Evolutionary conservation across 192 early-diverging fungal species (phyloP).

Genomic region (Neocallimastix lanati): DNA sequence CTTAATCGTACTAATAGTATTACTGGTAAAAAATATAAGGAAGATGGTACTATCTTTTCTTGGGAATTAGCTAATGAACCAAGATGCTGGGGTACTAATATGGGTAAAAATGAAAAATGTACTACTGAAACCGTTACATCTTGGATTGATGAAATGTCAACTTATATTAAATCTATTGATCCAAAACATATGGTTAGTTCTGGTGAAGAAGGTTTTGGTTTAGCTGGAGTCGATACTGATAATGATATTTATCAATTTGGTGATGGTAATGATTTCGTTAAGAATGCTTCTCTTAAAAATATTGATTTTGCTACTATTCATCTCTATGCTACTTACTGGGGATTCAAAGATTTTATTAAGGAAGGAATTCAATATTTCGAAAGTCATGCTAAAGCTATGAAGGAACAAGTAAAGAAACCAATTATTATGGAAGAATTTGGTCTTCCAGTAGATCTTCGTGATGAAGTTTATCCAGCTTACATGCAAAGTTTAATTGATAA

Average conservation of each 20-base stretch:
- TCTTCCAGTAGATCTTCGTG: too few relatives aligned
- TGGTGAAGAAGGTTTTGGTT: constrained; percentile 41
- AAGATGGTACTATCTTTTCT: too few relatives aligned
- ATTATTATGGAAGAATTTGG: too few relatives aligned
- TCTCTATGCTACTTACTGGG: constrained; percentile 13
- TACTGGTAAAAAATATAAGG: too few relatives aligned
- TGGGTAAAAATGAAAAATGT: constrained; percentile 16
- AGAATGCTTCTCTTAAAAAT: too few relatives aligned
- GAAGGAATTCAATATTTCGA: constrained; percentile 19
- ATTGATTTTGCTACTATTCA: constrained; percentile 38
- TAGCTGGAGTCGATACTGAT: too few relatives aligned
- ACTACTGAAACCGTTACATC: constrained; percentile 3
- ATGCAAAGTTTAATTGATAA: too few relatives aligned
- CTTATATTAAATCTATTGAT: constrained; percentile 20
- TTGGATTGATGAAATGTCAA: too few relatives aligned
- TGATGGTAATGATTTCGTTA: too few relatives aligned
- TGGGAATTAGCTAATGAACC: too few relatives aligned
- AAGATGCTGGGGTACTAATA: too few relatives aligned
- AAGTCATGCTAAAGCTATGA: constrained; percentile 21
- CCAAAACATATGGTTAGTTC: constrained; percentile 34
- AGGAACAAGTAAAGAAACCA: constrained; percentile 10
- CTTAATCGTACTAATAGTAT: constrained; percentile 15
- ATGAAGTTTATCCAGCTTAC: too few relatives aligned
- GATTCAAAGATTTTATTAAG: constrained; percentile 13
- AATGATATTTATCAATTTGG: neutral